phyloP scores from a whole-genome alignment of 2,329 filamentous ascomycete genomes.

The Nannizziopsis barbatae region DNA sequence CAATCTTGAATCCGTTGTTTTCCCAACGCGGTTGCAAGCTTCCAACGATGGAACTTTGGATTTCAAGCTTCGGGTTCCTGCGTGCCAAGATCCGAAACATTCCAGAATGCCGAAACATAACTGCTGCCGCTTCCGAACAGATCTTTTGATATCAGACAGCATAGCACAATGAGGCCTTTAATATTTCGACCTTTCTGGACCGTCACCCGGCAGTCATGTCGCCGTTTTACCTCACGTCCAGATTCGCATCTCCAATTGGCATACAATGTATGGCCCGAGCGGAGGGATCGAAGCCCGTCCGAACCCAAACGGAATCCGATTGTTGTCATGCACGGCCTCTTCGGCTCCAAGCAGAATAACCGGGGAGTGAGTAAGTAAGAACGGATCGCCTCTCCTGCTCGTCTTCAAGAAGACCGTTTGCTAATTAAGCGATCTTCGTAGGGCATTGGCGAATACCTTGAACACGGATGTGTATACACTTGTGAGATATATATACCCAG shows the following conservation, averaged over 20 bases:
- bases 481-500: slow-evolving; percentile 39
- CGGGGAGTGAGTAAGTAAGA: slow-evolving; percentile 79
- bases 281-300: neutral
- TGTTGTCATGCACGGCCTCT: slow-evolving; percentile 78
- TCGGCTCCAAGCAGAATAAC: slow-evolving; percentile 85
- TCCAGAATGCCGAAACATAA: neutral
- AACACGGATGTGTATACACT: slow-evolving; percentile 66
- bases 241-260: slow-evolving; percentile 6
- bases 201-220: neutral
- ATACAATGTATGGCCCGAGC: neutral
- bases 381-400: neutral
- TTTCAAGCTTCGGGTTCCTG: neutral
- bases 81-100: neutral
- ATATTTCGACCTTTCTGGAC: neutral
- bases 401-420: neutral
- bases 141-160: neutral
- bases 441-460: slow-evolving; percentile 64
- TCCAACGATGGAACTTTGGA: neutral
- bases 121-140: neutral
- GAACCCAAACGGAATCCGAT: slow-evolving; percentile 41
- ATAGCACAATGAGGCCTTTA: slow-evolving; percentile 2
- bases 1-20: neutral
- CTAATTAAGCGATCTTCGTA: slow-evolving; percentile 28
- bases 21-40: neutral
- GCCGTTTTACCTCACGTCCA: slow-evolving; percentile 1